phyloP scores from a whole-genome alignment of 2,329 filamentous ascomycete species.

The Domatiomyces globalis region DNA sequence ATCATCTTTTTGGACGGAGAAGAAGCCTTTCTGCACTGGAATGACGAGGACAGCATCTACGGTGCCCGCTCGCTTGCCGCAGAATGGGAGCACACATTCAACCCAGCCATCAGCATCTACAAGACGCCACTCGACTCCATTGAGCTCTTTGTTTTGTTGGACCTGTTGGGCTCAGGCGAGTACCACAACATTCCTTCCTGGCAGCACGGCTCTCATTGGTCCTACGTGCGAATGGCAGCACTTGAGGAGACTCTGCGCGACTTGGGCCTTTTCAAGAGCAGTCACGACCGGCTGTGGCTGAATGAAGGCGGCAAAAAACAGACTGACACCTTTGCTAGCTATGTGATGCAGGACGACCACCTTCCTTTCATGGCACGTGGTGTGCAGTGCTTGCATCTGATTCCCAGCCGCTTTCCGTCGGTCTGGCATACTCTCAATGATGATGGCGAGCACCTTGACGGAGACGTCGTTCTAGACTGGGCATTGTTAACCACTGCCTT shows the following conservation, averaged over 20 bases:
- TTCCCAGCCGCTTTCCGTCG: slow-evolving; percentile 64
- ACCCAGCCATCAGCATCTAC: slow-evolving; percentile 62
- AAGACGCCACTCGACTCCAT: slow-evolving; percentile 64
- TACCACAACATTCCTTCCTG: slow-evolving; percentile 66
- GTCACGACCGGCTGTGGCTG: slow-evolving; percentile 22
- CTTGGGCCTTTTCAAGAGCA: slow-evolving; percentile 52
- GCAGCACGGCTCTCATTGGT: slow-evolving; percentile 85
- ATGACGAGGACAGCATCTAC: slow-evolving; percentile 69
- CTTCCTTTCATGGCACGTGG: slow-evolving; percentile 77
- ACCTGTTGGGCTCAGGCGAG: slow-evolving; percentile 57
- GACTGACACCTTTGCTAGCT: slow-evolving; percentile 32
- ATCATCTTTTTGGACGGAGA: slow-evolving; percentile 86
- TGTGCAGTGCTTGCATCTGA: slow-evolving; percentile 79
- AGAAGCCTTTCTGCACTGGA: slow-evolving; percentile 78
- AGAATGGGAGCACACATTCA: slow-evolving; percentile 57
- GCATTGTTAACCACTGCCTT: slow-evolving; percentile 70
- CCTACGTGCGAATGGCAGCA: slow-evolving; percentile 61
- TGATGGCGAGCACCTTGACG: slow-evolving; percentile 70
- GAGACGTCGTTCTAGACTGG: slow-evolving; percentile 74
- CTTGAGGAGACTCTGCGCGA: slow-evolving; percentile 61
- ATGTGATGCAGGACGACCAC: slow-evolving; percentile 71
- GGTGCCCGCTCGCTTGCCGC: slow-evolving; percentile 71
- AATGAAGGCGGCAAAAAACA: slow-evolving; percentile 21
- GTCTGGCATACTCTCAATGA: slow-evolving; percentile 84
- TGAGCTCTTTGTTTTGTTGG: slow-evolving; percentile 77